Conservation (phyloP, 768 basidiomycete genomes). For the Phlebiopsis flavidoalba region DNA sequence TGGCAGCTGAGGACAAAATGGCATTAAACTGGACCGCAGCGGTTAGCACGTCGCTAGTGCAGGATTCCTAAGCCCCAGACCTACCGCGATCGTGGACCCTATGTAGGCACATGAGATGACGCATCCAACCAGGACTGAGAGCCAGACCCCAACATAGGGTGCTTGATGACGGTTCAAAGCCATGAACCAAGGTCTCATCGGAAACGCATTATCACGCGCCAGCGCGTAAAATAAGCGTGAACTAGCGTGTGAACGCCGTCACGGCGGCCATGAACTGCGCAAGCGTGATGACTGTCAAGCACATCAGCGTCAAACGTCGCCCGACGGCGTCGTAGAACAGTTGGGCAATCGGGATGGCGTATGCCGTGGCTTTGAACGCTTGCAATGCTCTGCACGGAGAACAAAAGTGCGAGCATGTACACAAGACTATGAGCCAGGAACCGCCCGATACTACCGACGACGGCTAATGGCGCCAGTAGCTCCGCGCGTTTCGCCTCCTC, state of each 20-base stretch:
- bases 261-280: conserved; percentile 52
- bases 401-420: conserved; percentile 56
- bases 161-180: conserved; percentile 47
- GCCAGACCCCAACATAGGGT: conserved; percentile 51
- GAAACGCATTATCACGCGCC: conserved; percentile 49
- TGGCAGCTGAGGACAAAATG: conserved; percentile 50
- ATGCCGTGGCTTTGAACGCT: conserved; percentile 43
- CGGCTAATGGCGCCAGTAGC: conserved; percentile 50
- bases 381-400: conserved; percentile 48
- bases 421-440: conserved; percentile 52
- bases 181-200: conserved; percentile 42
- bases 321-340: conserved; percentile 53
- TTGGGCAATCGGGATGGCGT: conserved; percentile 57
- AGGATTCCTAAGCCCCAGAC: conserved; percentile 15
- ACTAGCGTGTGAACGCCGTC: conserved; percentile 54
- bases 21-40: conserved; percentile 42
- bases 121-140: conserved; percentile 47
- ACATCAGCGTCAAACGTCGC: conserved; percentile 40
- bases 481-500: conserved; percentile 55
- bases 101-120: conserved; percentile 55
- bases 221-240: conserved; percentile 53
- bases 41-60: background rate
- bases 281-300: conserved; percentile 42
- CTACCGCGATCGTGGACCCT: conserved; percentile 48
- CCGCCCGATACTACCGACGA: conserved; percentile 52